Percentiles rank a stretch among this genome's conserved stretches.
phyloP scores from a whole-genome alignment of 768 basidiomycete genomes.

The Neoboletus brunneissimus region DNA sequence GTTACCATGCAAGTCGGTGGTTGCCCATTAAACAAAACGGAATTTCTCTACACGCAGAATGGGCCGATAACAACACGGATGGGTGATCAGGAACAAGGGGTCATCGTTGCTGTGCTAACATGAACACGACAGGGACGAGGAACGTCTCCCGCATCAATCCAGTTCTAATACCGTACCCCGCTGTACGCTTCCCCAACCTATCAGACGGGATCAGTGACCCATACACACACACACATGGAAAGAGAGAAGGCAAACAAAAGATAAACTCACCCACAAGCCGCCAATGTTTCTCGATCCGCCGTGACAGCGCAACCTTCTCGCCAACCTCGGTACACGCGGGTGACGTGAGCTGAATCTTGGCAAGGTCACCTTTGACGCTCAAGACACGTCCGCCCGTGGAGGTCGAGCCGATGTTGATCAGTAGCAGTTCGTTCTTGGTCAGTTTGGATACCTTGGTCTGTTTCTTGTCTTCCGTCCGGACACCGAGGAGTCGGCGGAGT shows the following conservation, averaged over 20 bases:
- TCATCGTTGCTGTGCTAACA: background rate
- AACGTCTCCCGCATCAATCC: slow-evolving; percentile 40
- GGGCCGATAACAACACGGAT: background rate
- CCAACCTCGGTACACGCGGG: slow-evolving; percentile 96
- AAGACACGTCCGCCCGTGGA: slow-evolving; percentile 95
- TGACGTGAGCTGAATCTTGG: slow-evolving; percentile 89
- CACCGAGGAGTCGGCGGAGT: slow-evolving; percentile 92
- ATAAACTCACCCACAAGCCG: slow-evolving; percentile 79
- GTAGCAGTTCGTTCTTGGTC: slow-evolving; percentile 83
- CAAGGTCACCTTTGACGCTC: slow-evolving; percentile 91
- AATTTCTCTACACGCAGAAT: background rate
- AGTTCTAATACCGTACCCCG: slow-evolving; percentile 81
- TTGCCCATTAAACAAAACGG: background rate
- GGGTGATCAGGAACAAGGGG: background rate
- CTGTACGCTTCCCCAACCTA: slow-evolving; percentile 78
- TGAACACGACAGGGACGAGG: background rate
- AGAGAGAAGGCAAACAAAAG: background rate
- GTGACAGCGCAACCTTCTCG: slow-evolving; percentile 94
- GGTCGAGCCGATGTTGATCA: slow-evolving; percentile 98
- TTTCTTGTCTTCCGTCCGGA: slow-evolving; percentile 98
- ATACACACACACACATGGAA: background rate
- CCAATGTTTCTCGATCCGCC: slow-evolving; percentile 98
- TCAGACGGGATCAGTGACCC: background rate
- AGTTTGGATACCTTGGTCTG: slow-evolving; percentile 94
- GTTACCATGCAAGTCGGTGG: too few relatives aligned